A percentile compares a stretch with the other conserved stretches of the same genome.
Evolutionary conservation across 2,329 filamentous ascomycete genomes (phyloP).

Genomic region (Fusarium virguliforme): DNA sequence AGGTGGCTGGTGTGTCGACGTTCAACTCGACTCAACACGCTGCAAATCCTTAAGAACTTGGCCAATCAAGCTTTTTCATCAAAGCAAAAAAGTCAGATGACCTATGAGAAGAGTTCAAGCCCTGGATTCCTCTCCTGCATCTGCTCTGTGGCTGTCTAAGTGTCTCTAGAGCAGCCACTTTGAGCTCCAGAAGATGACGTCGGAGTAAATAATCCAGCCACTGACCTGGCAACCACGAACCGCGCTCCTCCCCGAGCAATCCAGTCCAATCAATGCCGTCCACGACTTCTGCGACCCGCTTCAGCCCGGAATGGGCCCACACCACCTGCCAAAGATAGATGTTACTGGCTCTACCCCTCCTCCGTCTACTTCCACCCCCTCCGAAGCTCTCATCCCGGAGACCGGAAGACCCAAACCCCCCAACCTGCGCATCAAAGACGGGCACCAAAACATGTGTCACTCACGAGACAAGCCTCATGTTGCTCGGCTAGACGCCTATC

Average conservation of each 20-base stretch:
- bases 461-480: conserved; percentile 12
- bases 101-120: not conserved
- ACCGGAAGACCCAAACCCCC: conserved; percentile 1
- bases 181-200: conserved; percentile 50
- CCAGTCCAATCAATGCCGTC: conserved; percentile 38
- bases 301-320: conserved; percentile 11
- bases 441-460: conserved; percentile 9
- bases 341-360: not conserved
- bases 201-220: conserved; percentile 52
- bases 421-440: not conserved
- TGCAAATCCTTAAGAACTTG: not conserved
- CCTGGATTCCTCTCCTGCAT: not conserved
- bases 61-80: not conserved
- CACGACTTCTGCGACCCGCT: conserved; percentile 37
- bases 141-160: not conserved
- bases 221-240: conserved; percentile 49
- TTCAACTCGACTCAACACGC: conserved; percentile 12
- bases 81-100: not conserved
- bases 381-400: conserved; percentile 15
- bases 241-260: not conserved
- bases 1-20: conserved; percentile 41
- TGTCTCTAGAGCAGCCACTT: conserved; percentile 11
- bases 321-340: not conserved
- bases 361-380: conserved; percentile 26
- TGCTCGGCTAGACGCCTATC: not conserved